phyloP scores from a whole-genome alignment of 352 stramenopile genomes.

The Globisporangium uncinulatum region DNA sequence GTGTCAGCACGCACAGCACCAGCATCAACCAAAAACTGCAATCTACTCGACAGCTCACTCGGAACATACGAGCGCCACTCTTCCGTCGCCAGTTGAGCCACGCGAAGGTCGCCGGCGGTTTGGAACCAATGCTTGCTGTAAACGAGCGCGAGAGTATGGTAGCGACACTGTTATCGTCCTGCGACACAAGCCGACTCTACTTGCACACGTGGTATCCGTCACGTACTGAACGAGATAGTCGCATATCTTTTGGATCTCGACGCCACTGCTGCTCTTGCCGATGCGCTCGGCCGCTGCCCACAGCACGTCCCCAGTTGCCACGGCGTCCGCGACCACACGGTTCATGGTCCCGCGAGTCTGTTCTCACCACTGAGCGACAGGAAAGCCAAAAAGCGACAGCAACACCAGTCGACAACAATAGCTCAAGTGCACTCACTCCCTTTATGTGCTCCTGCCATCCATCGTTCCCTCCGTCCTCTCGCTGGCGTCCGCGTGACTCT shows the following conservation, averaged over 20 bases:
- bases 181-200: not conserved
- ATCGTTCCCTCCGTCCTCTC: not conserved
- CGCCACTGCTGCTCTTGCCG: constrained; percentile 35
- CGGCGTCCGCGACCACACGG: constrained; percentile 20
- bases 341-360: constrained; percentile 1
- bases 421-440: not conserved
- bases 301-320: constrained; percentile 31
- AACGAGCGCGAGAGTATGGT: not conserved
- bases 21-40: no score
- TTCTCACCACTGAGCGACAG: no score
- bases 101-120: constrained; percentile 46
- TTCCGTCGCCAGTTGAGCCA: constrained; percentile 24
- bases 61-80: constrained; percentile 55
- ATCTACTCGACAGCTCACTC: not conserved
- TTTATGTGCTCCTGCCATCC: not conserved
- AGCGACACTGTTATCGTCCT: not conserved
- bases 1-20: no score
- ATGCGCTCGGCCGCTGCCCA: constrained; percentile 53
- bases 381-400: no score
- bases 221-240: constrained; percentile 58
- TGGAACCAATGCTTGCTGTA: constrained; percentile 65
- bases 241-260: constrained; percentile 48
- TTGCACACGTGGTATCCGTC: not conserved
- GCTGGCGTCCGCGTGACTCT: not conserved
- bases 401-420: no score